phyloP scores from a whole-genome alignment of 2,329 filamentous ascomycete species.

The Tympanopsis confertula region DNA sequence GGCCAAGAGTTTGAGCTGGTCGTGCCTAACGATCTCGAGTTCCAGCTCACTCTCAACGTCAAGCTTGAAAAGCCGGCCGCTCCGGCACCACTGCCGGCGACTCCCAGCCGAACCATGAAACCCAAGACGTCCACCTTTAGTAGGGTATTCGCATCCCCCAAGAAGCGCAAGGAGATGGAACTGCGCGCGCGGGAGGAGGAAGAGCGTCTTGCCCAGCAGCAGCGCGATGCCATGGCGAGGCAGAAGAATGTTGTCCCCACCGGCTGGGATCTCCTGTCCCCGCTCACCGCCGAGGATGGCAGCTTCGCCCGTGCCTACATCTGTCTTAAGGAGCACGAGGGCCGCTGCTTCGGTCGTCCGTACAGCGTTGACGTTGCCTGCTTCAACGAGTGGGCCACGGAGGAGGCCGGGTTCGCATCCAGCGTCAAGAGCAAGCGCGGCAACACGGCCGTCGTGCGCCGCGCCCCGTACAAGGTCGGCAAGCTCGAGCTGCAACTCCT shows the following conservation, averaged over 20 bases:
- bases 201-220: conserved; percentile 54
- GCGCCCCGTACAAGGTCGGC: conserved; percentile 91
- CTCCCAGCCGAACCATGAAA: conserved; percentile 50
- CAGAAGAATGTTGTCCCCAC: conserved; percentile 53
- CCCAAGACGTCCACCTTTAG: conserved; percentile 82
- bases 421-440: conserved; percentile 91
- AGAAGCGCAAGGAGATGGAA: conserved; percentile 92
- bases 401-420: conserved; percentile 60
- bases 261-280: conserved; percentile 80
- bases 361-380: conserved; percentile 81
- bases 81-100: conserved; percentile 30
- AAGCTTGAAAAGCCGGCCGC: conserved; percentile 76
- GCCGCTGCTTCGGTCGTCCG: conserved; percentile 75
- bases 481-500: conserved; percentile 88
- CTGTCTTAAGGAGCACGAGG: conserved; percentile 84
- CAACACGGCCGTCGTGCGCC: conserved; percentile 62
- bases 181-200: conserved; percentile 72
- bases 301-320: conserved; percentile 92
- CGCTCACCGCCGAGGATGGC: conserved; percentile 78
- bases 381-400: conserved; percentile 97
- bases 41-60: conserved; percentile 91
- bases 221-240: conserved; percentile 52
- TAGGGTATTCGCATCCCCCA: conserved; percentile 83
- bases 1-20: conserved; percentile 97
- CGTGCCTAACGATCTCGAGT: conserved; percentile 94